phyloP scores from a whole-genome alignment of 768 basidiomycete genomes.

The Pleurotus platypus region DNA sequence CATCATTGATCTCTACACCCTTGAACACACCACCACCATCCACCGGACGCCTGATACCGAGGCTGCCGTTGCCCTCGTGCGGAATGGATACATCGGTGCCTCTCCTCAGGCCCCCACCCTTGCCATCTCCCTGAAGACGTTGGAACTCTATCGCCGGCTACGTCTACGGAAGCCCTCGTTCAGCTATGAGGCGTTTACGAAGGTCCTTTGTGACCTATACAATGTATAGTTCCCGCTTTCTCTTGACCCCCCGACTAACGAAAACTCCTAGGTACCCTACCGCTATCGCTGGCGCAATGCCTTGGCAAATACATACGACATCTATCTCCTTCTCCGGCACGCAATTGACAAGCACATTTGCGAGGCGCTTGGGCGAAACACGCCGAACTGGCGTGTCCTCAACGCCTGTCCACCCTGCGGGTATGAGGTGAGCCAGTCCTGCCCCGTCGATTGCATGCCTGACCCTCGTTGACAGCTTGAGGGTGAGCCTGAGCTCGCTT shows the following conservation, averaged over 20 bases:
- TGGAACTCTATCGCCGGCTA: conserved; percentile 1
- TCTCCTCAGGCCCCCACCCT: background rate
- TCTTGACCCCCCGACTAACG: background rate
- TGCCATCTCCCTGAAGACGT: background rate
- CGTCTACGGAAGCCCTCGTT: background rate
- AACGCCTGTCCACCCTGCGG: conserved; percentile 13
- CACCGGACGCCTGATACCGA: background rate
- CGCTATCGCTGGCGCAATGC: background rate
- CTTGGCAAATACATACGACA: conserved; percentile 10
- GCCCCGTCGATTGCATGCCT: background rate
- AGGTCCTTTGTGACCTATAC: background rate
- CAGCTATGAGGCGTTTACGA: background rate
- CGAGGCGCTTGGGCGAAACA: conserved; percentile 6
- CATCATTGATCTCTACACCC: conserved; percentile 7
- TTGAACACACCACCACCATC: conserved; percentile 8
- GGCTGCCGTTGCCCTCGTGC: background rate
- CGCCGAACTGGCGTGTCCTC: conserved; percentile 11
- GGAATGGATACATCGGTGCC: background rate
- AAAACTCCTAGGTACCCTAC: background rate
- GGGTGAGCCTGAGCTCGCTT: conserved; percentile 5
- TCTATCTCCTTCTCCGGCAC: conserved; percentile 10
- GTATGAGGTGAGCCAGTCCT: background rate
- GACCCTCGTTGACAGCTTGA: conserved; percentile 1
- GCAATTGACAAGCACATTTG: background rate
- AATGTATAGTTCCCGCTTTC: background rate